Evolutionary conservation across 1,284 basidiomycete genomes (phyloP), one percentile per base, ranked within the genome.

Genomic region (Microbotryum silenes-acaulis): DNA sequence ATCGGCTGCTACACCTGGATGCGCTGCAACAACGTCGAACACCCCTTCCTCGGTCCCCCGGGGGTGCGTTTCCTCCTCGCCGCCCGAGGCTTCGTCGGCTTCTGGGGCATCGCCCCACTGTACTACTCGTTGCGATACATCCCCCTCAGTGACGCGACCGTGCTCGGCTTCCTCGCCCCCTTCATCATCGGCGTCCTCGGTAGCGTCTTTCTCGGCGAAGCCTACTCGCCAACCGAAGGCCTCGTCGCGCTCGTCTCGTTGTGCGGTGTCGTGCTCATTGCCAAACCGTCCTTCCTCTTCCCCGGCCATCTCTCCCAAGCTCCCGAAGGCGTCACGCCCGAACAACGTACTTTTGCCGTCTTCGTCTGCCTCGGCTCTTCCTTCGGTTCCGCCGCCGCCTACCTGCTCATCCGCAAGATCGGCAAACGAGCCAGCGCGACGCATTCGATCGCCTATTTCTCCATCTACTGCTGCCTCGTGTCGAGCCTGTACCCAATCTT

Each of bases 111-210:
- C 31, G 70, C 54, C 61, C 64, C 54, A 0, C 57, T 68, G 3
- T 75, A 74, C 69, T 73, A 65, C 44, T 69, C 73, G n/a, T 61
- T 76, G 1, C 68, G 70, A 37, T 76, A 72, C 53, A 65, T 76
- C 6, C 70, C 69, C 9, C 66, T 76, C 3, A 64, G 71, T 27
- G 75, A 76, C 59, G 72, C 74, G 0, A 74, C 74, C 6, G 71
- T 72, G 10, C 66, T 76, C 54, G 70, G 70, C 20, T 76, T 75
- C 61, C 59, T 76, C 21, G 65, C 71, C 2, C 75, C 75, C 4
- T 60, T 71, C 21, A 65, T 75, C 7, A 72, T 73, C 44, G 73
- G 73, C 4, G 37, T 75, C 9, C 63, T 74, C 16, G 75, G 69
- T 2, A 68, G 59, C 18, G 10, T 75, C 7, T 63, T 75, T 18